Base-by-base conservation (phyloP, 805 yeast species). In the Candida pseudoglaebosa region DNA sequence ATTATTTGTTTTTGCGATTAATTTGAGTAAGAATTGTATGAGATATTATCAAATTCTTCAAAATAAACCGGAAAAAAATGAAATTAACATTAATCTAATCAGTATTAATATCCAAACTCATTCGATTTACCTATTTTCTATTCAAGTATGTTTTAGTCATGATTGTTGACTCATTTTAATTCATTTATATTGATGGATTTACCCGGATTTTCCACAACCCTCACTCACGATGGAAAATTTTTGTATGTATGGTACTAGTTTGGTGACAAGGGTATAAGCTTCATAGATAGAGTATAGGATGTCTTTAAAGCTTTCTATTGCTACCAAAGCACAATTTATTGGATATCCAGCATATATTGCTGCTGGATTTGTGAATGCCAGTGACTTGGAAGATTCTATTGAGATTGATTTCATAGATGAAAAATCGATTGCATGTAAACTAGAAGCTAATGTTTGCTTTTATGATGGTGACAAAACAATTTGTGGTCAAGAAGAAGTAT, bases 311-410 rank as follows among this genome's bases (percentile, higher is more conserved):
- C 70, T 90, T 45, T 73, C 80, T 41, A 65, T 90, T 47, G 95
- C 95, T 42, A 88, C 86, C 40, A 90, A 88, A 70, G 95, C 96
- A 4, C 86, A 86, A 14, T 72, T 76, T 36, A 82, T 86, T 41
- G 93, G 91, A 20, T 91, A 87, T 59, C 76, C 86, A 4, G 78
- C 80, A 13, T 65, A 89, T 44, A 79, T 86, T 50, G 95, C 95
- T 31, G 85, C 89, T 31, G 80, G 83, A 16, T 73, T 84, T 36
- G 79, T 83, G 53, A 85, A 86, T 64, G 58, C 64, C 44, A 49
- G 39, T 37, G 67, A 66, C 4, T 45, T 48, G 5, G 72, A 69
- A 4, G 71, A 65, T 28, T 60, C 83, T 15, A 71, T 88, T 48
- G 70, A 71, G 31, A 66, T 87, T 49, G 77, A 77, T 29, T 79